phyloP scores from a whole-genome alignment of 108 stramenopile genomes.

The Schizochytrium sp. region DNA sequence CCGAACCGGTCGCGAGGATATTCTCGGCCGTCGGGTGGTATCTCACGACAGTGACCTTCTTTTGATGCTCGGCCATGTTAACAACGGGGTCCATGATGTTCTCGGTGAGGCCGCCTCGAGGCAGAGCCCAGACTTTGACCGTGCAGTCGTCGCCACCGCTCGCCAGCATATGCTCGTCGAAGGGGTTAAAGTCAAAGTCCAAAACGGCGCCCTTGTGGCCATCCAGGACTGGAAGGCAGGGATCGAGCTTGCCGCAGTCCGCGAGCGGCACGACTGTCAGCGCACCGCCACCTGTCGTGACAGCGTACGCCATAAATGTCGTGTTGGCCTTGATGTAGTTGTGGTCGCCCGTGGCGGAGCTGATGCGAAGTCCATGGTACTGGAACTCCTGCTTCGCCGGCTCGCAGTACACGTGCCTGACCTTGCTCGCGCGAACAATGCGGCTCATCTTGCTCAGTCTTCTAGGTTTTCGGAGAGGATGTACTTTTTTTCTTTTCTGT shows the following conservation, averaged over 20 bases:
- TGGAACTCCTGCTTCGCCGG: not conserved
- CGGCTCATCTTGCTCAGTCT: not conserved
- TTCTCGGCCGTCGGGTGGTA: conserved; percentile 87
- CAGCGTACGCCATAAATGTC: conserved; percentile 88
- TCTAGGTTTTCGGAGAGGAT: not conserved
- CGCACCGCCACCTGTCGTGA: conserved; percentile 87
- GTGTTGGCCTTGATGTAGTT: conserved; percentile 97
- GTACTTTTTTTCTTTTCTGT: not conserved
- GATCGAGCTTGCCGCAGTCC: conserved; percentile 71
- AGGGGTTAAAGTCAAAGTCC: conserved; percentile 97
- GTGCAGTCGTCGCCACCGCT: conserved; percentile 74
- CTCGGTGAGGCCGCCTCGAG: conserved; percentile 72
- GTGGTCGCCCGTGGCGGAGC: conserved; percentile 91
- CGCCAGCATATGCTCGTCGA: conserved; percentile 88
- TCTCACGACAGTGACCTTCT: conserved; percentile 80
- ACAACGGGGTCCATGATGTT: conserved; percentile 73
- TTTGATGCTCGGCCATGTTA: conserved; percentile 76
- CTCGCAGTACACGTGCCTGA: conserved; percentile 14
- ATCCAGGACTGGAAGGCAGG: conserved; percentile 64
- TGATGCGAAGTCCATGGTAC: conserved; percentile 64
- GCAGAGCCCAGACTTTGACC: conserved; percentile 93
- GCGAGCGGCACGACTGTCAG: conserved; percentile 73
- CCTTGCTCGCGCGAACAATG: not conserved
- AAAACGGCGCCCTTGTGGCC: conserved; percentile 86
- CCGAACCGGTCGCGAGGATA: conserved; percentile 67